phyloP scores from a whole-genome alignment of 495 filamentous ascomycete genomes.

The Podospora tetraspora region DNA sequence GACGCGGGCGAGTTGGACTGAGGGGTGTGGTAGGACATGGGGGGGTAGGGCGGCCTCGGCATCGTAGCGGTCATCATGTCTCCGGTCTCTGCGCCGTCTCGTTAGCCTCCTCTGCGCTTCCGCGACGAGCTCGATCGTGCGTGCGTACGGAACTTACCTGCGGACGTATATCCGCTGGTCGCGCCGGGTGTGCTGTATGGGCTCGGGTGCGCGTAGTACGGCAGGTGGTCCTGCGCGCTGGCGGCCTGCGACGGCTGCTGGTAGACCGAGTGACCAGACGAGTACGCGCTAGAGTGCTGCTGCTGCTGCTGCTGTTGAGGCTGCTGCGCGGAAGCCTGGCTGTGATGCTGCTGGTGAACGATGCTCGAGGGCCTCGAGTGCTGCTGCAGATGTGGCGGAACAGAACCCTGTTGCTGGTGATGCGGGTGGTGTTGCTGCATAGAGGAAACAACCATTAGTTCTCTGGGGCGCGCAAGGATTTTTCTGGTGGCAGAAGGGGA shows the following conservation, averaged over 20 bases:
- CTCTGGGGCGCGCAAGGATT: conserved; percentile 12
- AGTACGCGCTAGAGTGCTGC: conserved; percentile 55
- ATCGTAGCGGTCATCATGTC: conserved; percentile 95
- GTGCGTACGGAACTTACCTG: conserved; percentile 56
- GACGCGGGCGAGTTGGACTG: conserved; percentile 96
- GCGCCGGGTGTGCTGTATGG: conserved; percentile 69
- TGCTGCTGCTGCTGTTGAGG: conserved; percentile 43
- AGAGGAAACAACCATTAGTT: conserved; percentile 49
- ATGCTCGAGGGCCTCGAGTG: conserved; percentile 61
- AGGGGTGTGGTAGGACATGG: conserved; percentile 87
- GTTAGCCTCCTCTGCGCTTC: conserved; percentile 23
- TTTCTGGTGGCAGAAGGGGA: conserved; percentile 20
- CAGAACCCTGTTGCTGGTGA: conserved; percentile 53
- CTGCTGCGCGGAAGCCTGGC: conserved; percentile 37
- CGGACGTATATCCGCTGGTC: conserved; percentile 67
- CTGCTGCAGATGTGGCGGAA: conserved; percentile 49
- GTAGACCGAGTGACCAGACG: conserved; percentile 53
- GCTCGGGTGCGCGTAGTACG: conserved; percentile 69
- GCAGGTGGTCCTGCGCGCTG: conserved; percentile 54
- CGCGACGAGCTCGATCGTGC: conserved; percentile 6
- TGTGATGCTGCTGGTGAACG: conserved; percentile 61
- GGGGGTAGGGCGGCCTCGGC: conserved; percentile 75
- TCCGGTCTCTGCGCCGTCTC: conserved; percentile 59
- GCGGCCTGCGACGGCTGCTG: conserved; percentile 41
- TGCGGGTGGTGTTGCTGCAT: conserved; percentile 60